Conservation (phyloP, 2,329 filamentous ascomycete genomes). For the Nemania diffusa region DNA sequence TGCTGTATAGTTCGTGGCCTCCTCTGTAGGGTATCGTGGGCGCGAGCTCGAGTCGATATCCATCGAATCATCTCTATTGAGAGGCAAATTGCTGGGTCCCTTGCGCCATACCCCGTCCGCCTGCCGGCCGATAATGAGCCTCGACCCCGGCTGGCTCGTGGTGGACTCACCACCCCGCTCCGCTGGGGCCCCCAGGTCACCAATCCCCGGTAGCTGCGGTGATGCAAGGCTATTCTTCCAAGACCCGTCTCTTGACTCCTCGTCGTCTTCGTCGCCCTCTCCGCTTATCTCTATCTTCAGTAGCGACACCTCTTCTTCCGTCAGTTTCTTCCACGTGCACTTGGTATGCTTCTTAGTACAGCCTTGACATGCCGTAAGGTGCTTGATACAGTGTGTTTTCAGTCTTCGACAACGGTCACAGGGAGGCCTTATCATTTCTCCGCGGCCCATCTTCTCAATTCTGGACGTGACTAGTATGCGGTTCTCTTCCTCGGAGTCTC, state of each 20-base stretch:
- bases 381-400: slow-evolving; percentile 84
- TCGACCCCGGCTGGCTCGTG: slow-evolving; percentile 36
- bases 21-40: slow-evolving; percentile 35
- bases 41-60: slow-evolving; percentile 47
- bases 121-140: slow-evolving; percentile 45
- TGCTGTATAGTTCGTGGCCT: slow-evolving; percentile 35
- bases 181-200: slow-evolving; percentile 36
- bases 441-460: slow-evolving; percentile 79
- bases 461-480: slow-evolving; percentile 73
- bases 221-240: slow-evolving; percentile 38
- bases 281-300: slow-evolving; percentile 48
- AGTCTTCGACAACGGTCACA: slow-evolving; percentile 85
- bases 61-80: slow-evolving; percentile 44
- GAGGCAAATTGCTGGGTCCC: slow-evolving; percentile 39
- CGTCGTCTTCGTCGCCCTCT: slow-evolving; percentile 46
- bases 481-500: slow-evolving; percentile 51
- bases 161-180: slow-evolving; percentile 44
- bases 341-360: slow-evolving; percentile 93
- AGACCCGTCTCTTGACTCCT: slow-evolving; percentile 42
- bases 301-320: slow-evolving; percentile 70
- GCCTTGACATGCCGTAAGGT: slow-evolving; percentile 85
- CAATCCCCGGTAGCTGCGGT: slow-evolving; percentile 38
- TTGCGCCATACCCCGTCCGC: slow-evolving; percentile 50
- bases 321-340: slow-evolving; percentile 86
- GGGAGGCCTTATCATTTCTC: slow-evolving; percentile 80